A percentile compares a stretch with the other conserved stretches of the same genome.
phyloP scores from a whole-genome alignment of 2,329 filamentous ascomycete species.

The Elsinoe ampelina region DNA sequence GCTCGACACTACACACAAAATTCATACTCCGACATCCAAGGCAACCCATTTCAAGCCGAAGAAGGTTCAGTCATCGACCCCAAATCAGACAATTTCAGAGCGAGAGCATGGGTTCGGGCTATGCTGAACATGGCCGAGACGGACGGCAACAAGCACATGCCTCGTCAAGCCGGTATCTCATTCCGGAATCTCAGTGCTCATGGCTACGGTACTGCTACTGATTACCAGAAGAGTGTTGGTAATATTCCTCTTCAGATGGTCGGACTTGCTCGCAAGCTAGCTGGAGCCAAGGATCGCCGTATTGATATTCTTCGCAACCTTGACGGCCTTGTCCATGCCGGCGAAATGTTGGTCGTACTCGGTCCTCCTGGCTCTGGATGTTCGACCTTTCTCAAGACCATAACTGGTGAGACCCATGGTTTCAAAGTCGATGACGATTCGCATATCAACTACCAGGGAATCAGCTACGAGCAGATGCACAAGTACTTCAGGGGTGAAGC shows the following conservation, averaged over 20 bases:
- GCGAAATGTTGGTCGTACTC: constrained; percentile 68
- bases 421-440: constrained; percentile 61
- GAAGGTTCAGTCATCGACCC: constrained; percentile 39
- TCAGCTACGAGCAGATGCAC: constrained; percentile 65
- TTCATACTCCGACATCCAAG: constrained; percentile 30
- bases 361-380: constrained; percentile 63
- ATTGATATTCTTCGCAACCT: constrained; percentile 58
- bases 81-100: constrained; percentile 38
- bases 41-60: constrained; percentile 32
- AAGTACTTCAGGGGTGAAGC: constrained; percentile 71
- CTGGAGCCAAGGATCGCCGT: constrained; percentile 23
- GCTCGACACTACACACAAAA: constrained; percentile 34
- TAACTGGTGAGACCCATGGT: constrained; percentile 74
- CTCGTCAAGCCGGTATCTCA: constrained; percentile 38
- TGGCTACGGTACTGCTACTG: constrained; percentile 40
- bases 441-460: constrained; percentile 75
- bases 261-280: constrained; percentile 29
- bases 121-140: constrained; percentile 38
- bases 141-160: constrained; percentile 33
- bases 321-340: constrained; percentile 58
- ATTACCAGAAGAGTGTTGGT: constrained; percentile 43
- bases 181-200: constrained; percentile 41
- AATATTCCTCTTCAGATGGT: constrained; percentile 37
- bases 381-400: constrained; percentile 75
- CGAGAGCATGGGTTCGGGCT: constrained; percentile 41